Evolutionary conservation across 1,284 basidiomycete species (phyloP).

Genomic region (Cryptococcus sp.): DNA sequence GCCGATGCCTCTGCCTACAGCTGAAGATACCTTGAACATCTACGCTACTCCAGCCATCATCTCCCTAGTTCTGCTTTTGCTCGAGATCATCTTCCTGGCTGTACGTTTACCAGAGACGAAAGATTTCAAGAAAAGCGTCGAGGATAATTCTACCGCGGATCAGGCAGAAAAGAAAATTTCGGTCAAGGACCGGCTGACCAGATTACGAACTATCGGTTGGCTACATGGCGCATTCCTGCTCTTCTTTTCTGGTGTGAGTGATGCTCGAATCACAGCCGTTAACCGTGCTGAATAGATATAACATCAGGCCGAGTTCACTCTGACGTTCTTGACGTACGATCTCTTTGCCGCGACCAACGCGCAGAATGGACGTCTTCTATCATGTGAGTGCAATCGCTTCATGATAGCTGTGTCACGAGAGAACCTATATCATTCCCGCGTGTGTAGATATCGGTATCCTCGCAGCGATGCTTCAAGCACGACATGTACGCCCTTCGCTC

Average conservation of each 20-base stretch:
- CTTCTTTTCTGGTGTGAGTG: conserved; percentile 69
- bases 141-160: conserved; percentile 7
- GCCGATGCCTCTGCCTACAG: conserved; percentile 30
- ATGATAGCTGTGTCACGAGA: background rate
- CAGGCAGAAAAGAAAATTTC: conserved; percentile 32
- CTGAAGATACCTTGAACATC: conserved; percentile 65
- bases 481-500: conserved; percentile 68
- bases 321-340: conserved; percentile 76
- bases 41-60: conserved; percentile 81
- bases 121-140: conserved; percentile 14
- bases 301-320: conserved; percentile 75
- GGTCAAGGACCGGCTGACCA: conserved; percentile 28
- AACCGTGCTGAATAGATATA: background rate
- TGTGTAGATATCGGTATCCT: conserved; percentile 69
- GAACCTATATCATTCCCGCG: background rate
- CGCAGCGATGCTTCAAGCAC: conserved; percentile 82
- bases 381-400: conserved; percentile 54
- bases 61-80: conserved; percentile 66
- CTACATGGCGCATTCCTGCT: conserved; percentile 80
- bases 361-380: conserved; percentile 78
- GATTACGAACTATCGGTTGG: conserved; percentile 57
- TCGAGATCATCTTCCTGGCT: conserved; percentile 72
- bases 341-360: conserved; percentile 86
- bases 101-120: conserved; percentile 66
- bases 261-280: background rate